phyloP scores from a whole-genome alignment of 1,284 basidiomycete genomes.

The Jaminaea rosea region DNA sequence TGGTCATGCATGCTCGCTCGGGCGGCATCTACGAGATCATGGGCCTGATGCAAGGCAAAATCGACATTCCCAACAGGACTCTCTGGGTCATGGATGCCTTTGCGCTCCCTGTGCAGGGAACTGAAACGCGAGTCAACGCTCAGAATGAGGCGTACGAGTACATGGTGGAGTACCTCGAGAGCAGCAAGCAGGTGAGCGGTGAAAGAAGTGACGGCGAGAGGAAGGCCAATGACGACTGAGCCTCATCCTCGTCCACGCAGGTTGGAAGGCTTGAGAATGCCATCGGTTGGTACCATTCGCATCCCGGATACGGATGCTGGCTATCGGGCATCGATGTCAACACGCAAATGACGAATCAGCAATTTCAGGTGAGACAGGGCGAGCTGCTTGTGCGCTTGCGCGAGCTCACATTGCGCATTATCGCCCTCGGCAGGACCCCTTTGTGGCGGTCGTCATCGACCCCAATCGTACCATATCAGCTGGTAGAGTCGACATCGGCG shows the following conservation, averaged over 20 bases:
- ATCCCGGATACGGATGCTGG: conserved; percentile 99
- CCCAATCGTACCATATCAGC: conserved; percentile 96
- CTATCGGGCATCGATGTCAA: conserved; percentile 94
- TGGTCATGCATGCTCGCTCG: conserved; percentile 96
- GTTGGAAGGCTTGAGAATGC: conserved; percentile 75
- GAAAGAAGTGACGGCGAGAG: background rate
- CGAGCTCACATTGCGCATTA: too few relatives aligned
- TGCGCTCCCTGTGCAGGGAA: conserved; percentile 94
- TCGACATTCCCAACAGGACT: conserved; percentile 73
- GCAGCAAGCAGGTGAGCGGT: conserved; percentile 61
- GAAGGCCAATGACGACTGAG: conserved; percentile 2
- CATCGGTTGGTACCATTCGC: conserved; percentile 99
- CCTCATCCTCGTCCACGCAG: conserved; percentile 48
- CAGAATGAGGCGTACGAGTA: conserved; percentile 94
- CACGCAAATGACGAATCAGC: conserved; percentile 90
- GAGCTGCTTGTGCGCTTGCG: too few relatives aligned
- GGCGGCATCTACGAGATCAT: conserved; percentile 97
- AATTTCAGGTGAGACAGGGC: too few relatives aligned
- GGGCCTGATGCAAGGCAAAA: conserved; percentile 98
- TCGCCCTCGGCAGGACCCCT: too few relatives aligned
- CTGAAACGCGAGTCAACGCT: conserved; percentile 95
- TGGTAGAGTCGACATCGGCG: conserved; percentile 95
- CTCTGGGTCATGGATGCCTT: conserved; percentile 79
- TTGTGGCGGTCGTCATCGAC: conserved; percentile 94
- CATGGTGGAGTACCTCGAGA: conserved; percentile 86